These are phyloP conservation scores for Saccharomycopsis schoenii DNA, from an alignment of 805 yeast species.

Conservation along the genomic window DNA sequence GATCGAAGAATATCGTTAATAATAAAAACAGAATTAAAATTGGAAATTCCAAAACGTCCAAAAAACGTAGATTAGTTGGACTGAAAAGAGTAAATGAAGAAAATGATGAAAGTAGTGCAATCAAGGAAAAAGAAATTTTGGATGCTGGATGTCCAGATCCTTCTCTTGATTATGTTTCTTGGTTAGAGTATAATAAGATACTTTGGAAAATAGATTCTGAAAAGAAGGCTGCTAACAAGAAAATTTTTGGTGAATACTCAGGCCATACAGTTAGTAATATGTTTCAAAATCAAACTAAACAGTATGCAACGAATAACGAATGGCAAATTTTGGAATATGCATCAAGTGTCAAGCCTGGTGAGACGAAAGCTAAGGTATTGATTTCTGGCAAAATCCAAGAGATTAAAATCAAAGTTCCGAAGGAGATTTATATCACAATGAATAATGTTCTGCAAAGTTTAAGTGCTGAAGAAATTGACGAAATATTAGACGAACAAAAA, in stretches of 20 bases:
- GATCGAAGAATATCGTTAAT: slow-evolving; percentile 32
- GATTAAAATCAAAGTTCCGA: slow-evolving; percentile 64
- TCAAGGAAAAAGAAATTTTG: slow-evolving; percentile 38
- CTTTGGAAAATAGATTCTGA: slow-evolving; percentile 79
- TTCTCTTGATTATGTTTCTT: slow-evolving; percentile 54
- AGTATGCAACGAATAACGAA: slow-evolving; percentile 51
- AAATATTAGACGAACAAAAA: not conserved
- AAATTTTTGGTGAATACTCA: slow-evolving; percentile 63
- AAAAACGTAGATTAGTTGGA: slow-evolving; percentile 24
- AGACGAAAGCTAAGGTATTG: slow-evolving; percentile 57
- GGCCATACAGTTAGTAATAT: slow-evolving; percentile 50
- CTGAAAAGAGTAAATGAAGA: not conserved
- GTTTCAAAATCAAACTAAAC: slow-evolving; percentile 70
- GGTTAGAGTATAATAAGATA: slow-evolving; percentile 68
- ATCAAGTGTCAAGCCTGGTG: slow-evolving; percentile 56
- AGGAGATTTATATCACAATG: slow-evolving; percentile 39
- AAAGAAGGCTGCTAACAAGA: slow-evolving; percentile 60
- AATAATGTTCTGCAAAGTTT: not conserved
- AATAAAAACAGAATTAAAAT: slow-evolving; percentile 19
- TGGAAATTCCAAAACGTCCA: slow-evolving; percentile 31
- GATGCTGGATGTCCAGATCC: slow-evolving; percentile 56
- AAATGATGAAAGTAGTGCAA: slow-evolving; percentile 16
- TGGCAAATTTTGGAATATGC: slow-evolving; percentile 84
- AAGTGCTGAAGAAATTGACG: not conserved
- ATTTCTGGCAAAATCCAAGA: slow-evolving; percentile 67